A percentile compares a stretch with the other conserved stretches of the same genome.
Conservation (phyloP, 371 early-diverging fungal genomes). For the Nosema muscidifuracis region DNA sequence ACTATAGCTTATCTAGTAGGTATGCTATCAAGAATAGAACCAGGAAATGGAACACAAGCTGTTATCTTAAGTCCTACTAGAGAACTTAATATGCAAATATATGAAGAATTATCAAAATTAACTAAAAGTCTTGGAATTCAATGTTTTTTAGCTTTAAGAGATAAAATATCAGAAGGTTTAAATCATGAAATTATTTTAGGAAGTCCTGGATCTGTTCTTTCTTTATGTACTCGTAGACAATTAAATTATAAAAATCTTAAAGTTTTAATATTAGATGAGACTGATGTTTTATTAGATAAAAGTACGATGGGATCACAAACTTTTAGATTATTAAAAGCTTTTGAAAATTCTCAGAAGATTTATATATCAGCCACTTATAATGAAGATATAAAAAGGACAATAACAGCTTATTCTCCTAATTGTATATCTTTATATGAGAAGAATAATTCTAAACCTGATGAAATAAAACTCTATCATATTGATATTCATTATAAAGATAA, state of each 20-base stretch:
- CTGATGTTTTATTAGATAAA: slow-evolving; percentile 58
- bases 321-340: slow-evolving; percentile 40
- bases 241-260: slow-evolving; percentile 42
- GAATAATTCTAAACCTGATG: slow-evolving; percentile 81
- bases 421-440: slow-evolving; percentile 76
- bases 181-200: slow-evolving; percentile 78
- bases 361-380: slow-evolving; percentile 93
- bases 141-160: slow-evolving; percentile 68
- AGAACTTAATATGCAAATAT: slow-evolving; percentile 87
- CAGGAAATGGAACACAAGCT: slow-evolving; percentile 66
- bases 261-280: slow-evolving; percentile 61
- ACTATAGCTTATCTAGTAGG: slow-evolving; percentile 79
- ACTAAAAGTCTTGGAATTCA: slow-evolving; percentile 73
- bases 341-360: slow-evolving; percentile 63
- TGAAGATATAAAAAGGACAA: slow-evolving; percentile 70
- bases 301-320: slow-evolving; percentile 57
- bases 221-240: slow-evolving; percentile 58
- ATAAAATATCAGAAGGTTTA: slow-evolving; percentile 64
- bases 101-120: slow-evolving; percentile 77
- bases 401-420: slow-evolving; percentile 70
- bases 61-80: slow-evolving; percentile 87
- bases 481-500: slow-evolving; percentile 70
- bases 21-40: slow-evolving; percentile 38
- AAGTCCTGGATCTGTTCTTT: slow-evolving; percentile 81
- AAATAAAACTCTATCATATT: slow-evolving; percentile 89